A percentile compares a stretch with the other conserved stretches of the same genome.
Conservation (phyloP, 306 rosid genomes). For the Casuarina equisetifolia region DNA sequence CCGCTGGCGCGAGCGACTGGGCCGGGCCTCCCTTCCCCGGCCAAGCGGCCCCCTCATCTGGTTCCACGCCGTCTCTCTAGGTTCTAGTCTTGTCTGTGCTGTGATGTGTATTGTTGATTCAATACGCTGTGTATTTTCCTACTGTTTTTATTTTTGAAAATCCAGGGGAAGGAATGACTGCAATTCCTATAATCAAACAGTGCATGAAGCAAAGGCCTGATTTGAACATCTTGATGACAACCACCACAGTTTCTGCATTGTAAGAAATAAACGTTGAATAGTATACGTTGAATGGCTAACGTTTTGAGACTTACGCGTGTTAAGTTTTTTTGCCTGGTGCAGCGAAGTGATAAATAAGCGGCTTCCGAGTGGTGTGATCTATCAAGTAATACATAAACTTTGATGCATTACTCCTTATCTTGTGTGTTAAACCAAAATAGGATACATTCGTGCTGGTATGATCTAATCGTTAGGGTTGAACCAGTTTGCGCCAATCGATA, state of each 20-base stretch:
- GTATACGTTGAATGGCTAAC: not conserved
- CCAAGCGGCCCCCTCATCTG: conserved; percentile 71
- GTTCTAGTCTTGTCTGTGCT: conserved; percentile 19
- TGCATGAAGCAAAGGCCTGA: conserved; percentile 65
- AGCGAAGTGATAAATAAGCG: conserved; percentile 70
- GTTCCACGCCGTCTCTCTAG: conserved; percentile 94
- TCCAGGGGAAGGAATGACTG: conserved; percentile 87
- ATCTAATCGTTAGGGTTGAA: conserved; percentile 29
- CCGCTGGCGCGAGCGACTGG: conserved; percentile 87
- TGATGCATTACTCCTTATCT: not conserved
- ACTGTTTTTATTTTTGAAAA: not conserved
- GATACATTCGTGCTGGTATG: conserved; percentile 27
- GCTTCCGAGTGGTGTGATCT: conserved; percentile 70
- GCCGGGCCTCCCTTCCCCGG: conserved; percentile 63
- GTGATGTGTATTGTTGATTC: not conserved
- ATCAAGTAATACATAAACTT: conserved; percentile 57
- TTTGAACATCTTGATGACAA: conserved; percentile 68
- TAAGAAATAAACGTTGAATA: conserved; percentile 30
- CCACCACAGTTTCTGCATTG: conserved; percentile 83
- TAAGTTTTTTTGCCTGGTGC: conserved; percentile 35
- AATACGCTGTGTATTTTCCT: not conserved
- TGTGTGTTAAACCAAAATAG: not conserved
- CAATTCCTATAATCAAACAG: conserved; percentile 76
- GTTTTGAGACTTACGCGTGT: not conserved
- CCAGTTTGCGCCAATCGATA: conserved; percentile 87